Evolutionary conservation across 331 rosid species (phyloP).

Genomic region (Rhamnella rubrinervis): DNA sequence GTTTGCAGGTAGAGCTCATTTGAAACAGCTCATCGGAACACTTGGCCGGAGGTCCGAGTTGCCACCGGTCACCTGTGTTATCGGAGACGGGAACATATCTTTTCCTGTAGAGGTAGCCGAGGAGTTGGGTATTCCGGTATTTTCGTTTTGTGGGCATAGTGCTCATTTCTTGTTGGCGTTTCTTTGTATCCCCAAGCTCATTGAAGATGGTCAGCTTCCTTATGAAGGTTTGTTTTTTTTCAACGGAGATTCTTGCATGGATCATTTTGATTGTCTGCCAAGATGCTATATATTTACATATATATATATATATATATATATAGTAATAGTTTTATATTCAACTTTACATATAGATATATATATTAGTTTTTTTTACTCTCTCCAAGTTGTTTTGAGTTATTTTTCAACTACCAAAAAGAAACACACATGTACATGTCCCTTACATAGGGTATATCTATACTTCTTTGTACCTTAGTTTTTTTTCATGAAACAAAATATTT

Average conservation of each 20-base stretch:
- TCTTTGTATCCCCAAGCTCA: slow-evolving; percentile 30
- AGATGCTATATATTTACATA: no score
- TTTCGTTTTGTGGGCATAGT: slow-evolving; percentile 35
- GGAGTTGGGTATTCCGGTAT: slow-evolving; percentile 36
- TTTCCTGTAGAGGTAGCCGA: slow-evolving; percentile 29
- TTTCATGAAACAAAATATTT: no score
- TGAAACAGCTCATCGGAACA: slow-evolving; percentile 19
- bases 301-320: no score
- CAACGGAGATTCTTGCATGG: no score
- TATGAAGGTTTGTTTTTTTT: slow-evolving; percentile 28
- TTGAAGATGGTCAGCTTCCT: slow-evolving; percentile 40
- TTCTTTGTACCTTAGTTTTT: no score
- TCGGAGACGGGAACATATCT: slow-evolving; percentile 42
- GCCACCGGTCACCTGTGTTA: slow-evolving; percentile 30
- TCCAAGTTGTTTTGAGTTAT: no score
- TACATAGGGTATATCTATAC: no score
- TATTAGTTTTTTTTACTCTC: no score
- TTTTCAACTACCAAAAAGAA: no score
- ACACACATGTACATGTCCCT: no score
- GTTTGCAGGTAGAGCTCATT: slow-evolving; percentile 4
- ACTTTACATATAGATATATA: no score
- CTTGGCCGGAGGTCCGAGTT: not conserved
- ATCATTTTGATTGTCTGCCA: not conserved
- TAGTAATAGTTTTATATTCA: no score
- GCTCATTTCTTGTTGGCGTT: slow-evolving; percentile 41